Evolutionary conservation across 2,329 filamentous ascomycete species (phyloP), one percentile per base, ranked within the genome.

Genomic region (Ophiostoma pallidulum): DNA sequence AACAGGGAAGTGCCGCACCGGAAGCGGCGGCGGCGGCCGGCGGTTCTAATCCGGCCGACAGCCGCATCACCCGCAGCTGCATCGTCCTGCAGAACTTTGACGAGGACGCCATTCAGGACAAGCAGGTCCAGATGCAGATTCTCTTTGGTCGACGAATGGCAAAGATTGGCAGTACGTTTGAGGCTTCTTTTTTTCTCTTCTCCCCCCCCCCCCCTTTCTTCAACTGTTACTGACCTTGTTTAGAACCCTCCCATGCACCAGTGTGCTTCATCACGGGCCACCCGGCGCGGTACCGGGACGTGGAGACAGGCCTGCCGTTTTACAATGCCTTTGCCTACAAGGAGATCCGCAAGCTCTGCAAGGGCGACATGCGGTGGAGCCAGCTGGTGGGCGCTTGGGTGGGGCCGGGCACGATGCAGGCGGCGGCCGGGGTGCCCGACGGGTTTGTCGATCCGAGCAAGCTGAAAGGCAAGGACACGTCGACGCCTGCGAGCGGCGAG

Each of bases 221-320:
- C 8, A 20, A 19, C 33, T 18, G 8, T 18, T 16, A 19, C 20
- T 10, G 4, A 36, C 29, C 14, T 20, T 28, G 12, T 4, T 8
- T 8, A 77, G 74, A 78, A 58, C 75, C 73, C 16, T 60, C 72
- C 3, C 67, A 73, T 13, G 60, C 64, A 1, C 67, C 75, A 14
- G 70, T 82, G 28, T 98, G 92, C 63, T 83, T 82, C 41, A 90
- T 97, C 60, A 96, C 88, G 1, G 84, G 83, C 58, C 77, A 82
- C 45, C 78, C 82, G 4, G 92, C 91, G 12, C 80, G 80, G 47
- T 97, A 94, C 64, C 78, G 82, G 20, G 92, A 98, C 62, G 87
- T 89, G 0, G 76, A 78, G 56, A 97, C 91, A 0, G 86, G 86
- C 0, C 73, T 97, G 14, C 79, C 82, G 1, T 98, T 91, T 65